Conservation (phyloP, 2,329 filamentous ascomycete species). For the Aspergillus persii region DNA sequence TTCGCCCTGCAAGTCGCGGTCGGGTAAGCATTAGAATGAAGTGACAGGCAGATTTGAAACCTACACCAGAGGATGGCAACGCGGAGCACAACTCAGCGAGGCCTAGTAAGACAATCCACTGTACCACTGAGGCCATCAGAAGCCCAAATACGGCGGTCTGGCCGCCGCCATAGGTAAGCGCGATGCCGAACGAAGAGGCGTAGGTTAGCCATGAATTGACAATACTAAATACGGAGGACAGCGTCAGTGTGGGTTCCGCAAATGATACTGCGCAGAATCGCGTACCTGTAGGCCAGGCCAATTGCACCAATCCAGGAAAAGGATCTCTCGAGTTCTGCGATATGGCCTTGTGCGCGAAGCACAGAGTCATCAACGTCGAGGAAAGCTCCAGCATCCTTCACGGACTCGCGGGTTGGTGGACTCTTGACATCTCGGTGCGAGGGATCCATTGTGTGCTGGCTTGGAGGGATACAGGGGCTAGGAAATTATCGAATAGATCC, state of each 20-base stretch:
- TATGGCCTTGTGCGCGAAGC: conserved; percentile 2
- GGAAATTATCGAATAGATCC: too few relatives aligned
- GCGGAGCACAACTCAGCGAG: conserved; percentile 14
- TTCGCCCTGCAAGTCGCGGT: conserved; percentile 20
- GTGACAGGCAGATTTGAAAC: not conserved
- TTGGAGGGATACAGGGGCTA: too few relatives aligned
- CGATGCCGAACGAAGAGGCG: conserved; percentile 22
- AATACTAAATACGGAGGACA: conserved; percentile 12
- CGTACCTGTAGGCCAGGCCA: conserved; percentile 26
- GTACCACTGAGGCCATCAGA: conserved; percentile 17
- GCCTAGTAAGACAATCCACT: conserved; percentile 22
- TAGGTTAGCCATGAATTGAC: conserved; percentile 25
- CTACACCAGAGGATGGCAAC: conserved; percentile 15
- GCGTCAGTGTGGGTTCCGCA: not conserved
- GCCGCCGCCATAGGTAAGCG: conserved; percentile 23
- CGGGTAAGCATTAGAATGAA: not conserved
- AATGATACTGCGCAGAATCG: not conserved
- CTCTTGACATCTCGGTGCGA: not conserved
- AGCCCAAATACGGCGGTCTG: conserved; percentile 22
- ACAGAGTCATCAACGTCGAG: not conserved
- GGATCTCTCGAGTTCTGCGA: conserved; percentile 10
- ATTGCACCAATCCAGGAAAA: conserved; percentile 25
- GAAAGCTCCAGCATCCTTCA: not conserved
- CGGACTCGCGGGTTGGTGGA: not conserved
- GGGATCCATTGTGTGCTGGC: not conserved